Conservation (phyloP, 768 basidiomycete genomes). For the Leucocoprinus sp. region DNA sequence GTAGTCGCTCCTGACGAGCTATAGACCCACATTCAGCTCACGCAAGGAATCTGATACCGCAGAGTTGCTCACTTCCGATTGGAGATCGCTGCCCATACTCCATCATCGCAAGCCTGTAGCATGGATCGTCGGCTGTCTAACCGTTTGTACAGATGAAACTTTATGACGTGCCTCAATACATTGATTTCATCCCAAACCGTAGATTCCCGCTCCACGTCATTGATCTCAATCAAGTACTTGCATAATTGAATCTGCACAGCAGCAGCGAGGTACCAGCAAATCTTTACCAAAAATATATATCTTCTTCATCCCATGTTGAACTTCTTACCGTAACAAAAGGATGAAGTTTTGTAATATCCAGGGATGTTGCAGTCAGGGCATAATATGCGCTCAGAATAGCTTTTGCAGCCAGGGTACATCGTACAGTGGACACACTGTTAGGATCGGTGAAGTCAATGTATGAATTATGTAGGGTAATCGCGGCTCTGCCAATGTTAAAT, state of each 20-base stretch:
- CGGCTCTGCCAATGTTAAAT: conserved; percentile 44
- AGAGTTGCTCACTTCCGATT: conserved; percentile 58
- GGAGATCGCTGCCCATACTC: conserved; percentile 73
- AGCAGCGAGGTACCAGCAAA: conserved; percentile 88
- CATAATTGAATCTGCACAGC: conserved; percentile 82
- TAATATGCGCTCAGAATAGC: conserved; percentile 71
- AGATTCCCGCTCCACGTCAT: conserved; percentile 66
- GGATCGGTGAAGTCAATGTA: conserved; percentile 71
- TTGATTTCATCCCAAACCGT: conserved; percentile 87
- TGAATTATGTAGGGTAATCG: conserved; percentile 80
- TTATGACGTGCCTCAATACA: conserved; percentile 49
- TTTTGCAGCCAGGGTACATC: conserved; percentile 70
- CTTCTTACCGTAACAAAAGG: conserved; percentile 68
- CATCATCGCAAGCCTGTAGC: conserved; percentile 69
- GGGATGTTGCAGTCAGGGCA: conserved; percentile 69
- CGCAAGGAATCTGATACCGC: conserved; percentile 1
- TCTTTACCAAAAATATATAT: conserved; percentile 32
- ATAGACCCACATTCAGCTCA: neutral
- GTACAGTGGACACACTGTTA: conserved; percentile 53
- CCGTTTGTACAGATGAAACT: neutral
- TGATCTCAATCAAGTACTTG: conserved; percentile 77
- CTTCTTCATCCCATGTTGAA: conserved; percentile 3
- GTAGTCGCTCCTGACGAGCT: conserved; percentile 78
- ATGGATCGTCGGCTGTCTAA: conserved; percentile 6
- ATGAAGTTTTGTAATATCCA: conserved; percentile 73